Percentiles rank a stretch among this genome's conserved stretches.
Conservation (phyloP, 2,329 filamentous ascomycete genomes). For the Neonectria faginata region DNA sequence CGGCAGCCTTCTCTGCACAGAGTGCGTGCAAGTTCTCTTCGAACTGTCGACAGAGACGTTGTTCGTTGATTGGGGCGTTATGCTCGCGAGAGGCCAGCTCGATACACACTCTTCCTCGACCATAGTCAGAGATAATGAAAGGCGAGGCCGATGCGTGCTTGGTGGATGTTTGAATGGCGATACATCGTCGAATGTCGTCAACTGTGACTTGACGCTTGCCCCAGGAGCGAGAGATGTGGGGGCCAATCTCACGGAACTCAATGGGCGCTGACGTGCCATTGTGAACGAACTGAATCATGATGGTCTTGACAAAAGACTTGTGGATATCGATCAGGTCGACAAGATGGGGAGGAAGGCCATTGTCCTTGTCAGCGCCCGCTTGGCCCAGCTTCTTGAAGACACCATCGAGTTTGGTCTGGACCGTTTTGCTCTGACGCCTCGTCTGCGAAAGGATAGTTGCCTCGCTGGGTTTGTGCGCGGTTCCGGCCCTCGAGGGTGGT, state of each 20-base stretch:
- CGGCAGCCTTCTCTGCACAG: constrained; percentile 48
- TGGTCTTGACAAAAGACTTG: constrained; percentile 73
- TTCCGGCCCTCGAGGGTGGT: constrained; percentile 45
- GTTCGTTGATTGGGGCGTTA: constrained; percentile 59
- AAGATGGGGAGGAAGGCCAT: constrained; percentile 63
- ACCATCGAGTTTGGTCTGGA: constrained; percentile 55
- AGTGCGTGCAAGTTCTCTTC: constrained; percentile 63
- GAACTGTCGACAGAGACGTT: constrained; percentile 66
- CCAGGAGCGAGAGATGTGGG: constrained; percentile 75
- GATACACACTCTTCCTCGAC: constrained; percentile 67
- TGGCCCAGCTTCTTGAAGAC: constrained; percentile 52
- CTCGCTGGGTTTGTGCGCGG: constrained; percentile 48
- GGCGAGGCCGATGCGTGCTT: constrained; percentile 49
- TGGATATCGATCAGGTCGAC: constrained; percentile 73
- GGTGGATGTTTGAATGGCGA: constrained; percentile 68
- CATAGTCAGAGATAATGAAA: constrained; percentile 64
- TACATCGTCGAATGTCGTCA: constrained; percentile 73
- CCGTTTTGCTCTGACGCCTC: constrained; percentile 43
- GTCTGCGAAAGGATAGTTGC: constrained; percentile 49
- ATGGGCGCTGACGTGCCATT: constrained; percentile 72
- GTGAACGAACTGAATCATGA: constrained; percentile 77
- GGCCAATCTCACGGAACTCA: constrained; percentile 71
- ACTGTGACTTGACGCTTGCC: constrained; percentile 75
- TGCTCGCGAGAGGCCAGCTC: constrained; percentile 61
- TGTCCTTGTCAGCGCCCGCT: constrained; percentile 38